Conservation (phyloP, 2,329 filamentous ascomycete species). For the Aspergillus brunneoviolaceus region DNA sequence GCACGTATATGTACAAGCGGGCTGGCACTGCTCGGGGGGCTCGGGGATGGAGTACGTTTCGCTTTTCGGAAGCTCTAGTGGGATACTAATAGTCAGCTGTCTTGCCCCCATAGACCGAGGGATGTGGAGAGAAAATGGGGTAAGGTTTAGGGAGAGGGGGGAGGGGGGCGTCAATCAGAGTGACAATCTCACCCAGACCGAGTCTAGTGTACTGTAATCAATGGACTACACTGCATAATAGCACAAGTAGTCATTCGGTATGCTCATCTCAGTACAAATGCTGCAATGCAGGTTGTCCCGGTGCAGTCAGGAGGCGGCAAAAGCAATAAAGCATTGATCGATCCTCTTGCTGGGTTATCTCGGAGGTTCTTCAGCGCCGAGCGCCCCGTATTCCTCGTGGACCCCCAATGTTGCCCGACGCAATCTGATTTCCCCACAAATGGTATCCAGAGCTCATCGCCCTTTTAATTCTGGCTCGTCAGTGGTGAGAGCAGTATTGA, state of each 20-base stretch:
- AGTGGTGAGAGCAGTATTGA: neutral
- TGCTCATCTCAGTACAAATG: neutral
- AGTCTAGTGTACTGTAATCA: neutral
- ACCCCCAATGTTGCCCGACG: constrained; percentile 3
- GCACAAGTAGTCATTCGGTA: neutral
- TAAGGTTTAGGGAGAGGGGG: constrained; percentile 7
- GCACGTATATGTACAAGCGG: constrained; percentile 1
- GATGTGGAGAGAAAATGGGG: constrained; percentile 19
- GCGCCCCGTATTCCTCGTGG: constrained; percentile 14
- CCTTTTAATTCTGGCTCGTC: neutral
- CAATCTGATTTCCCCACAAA: constrained; percentile 1
- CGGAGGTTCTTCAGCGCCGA: constrained; percentile 24
- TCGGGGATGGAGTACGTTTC: neutral
- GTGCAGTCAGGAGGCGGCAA: constrained; percentile 5
- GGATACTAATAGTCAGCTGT: constrained; percentile 1
- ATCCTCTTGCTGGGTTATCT: constrained; percentile 4
- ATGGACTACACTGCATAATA: neutral
- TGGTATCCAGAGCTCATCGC: neutral
- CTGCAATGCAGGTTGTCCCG: constrained; percentile 1
- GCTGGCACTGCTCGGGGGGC: neutral
- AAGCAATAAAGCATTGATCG: constrained; percentile 8
- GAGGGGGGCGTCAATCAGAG: constrained; percentile 5
- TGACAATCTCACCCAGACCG: constrained; percentile 4
- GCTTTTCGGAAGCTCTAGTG: constrained; percentile 9
- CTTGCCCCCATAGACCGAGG: constrained; percentile 15